phyloP scores from a whole-genome alignment of 139 green algal genomes.

The Choricystis sp. region DNA sequence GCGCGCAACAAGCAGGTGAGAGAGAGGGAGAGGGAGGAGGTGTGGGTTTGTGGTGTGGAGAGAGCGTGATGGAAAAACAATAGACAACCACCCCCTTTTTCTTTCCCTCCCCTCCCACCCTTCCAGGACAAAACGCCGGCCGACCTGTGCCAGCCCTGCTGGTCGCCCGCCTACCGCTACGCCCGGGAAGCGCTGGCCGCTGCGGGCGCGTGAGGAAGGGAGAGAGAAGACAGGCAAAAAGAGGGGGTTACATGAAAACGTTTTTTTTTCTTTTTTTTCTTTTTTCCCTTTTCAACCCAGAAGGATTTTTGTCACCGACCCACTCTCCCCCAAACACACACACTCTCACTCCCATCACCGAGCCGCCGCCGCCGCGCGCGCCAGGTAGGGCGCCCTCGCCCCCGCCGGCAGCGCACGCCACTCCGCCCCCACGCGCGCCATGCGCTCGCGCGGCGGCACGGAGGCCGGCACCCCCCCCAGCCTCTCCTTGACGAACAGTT shows the following conservation, averaged over 20 bases:
- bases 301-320: no score
- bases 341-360: neutral
- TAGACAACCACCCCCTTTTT: no score
- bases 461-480: neutral
- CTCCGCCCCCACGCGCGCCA: neutral
- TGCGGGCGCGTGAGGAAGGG: neutral
- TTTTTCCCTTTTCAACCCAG: no score
- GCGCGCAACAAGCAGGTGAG: constrained; percentile 60
- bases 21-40: constrained; percentile 24
- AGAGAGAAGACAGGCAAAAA: no score
- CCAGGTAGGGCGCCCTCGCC: neutral
- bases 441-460: neutral
- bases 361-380: no score
- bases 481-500: neutral
- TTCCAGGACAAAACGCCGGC: constrained; percentile 5
- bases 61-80: no score
- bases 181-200: constrained; percentile 24
- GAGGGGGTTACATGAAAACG: neutral
- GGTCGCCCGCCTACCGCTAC: constrained; percentile 39
- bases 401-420: neutral
- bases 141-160: constrained; percentile 52
- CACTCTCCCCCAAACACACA: no score
- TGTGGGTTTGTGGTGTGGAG: no score
- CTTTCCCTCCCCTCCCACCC: no score
- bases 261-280: no score